These are phyloP conservation scores for Panicum hallii DNA, from an alignment of 202 grass and related monocot genomes.

Conservation along the genomic window DNA sequence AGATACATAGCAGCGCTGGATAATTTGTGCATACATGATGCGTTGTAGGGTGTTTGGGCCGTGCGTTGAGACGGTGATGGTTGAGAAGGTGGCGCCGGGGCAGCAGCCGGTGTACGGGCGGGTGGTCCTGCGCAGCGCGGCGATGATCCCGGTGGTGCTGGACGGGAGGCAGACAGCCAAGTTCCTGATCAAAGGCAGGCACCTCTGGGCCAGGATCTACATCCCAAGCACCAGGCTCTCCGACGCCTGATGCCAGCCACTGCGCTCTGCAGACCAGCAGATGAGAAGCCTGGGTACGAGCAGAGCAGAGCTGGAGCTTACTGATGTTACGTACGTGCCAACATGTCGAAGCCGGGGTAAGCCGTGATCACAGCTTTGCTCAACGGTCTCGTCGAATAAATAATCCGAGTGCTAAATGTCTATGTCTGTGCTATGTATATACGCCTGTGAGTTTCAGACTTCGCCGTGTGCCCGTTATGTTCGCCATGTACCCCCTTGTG, in stretches of 20 bases:
- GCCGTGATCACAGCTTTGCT: constrained; percentile 16
- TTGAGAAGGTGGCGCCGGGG: constrained; percentile 56
- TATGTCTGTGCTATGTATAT: constrained; percentile 5
- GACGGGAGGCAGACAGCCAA: constrained; percentile 58
- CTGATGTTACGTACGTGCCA: not conserved
- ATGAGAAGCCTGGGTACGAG: not conserved
- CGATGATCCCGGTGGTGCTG: constrained; percentile 64
- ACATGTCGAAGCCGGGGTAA: not conserved
- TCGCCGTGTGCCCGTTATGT: not conserved
- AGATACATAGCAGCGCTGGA: not conserved
- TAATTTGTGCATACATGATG: constrained; percentile 9
- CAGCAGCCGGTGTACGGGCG: constrained; percentile 62
- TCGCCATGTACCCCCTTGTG: not conserved
- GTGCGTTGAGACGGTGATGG: constrained; percentile 69
- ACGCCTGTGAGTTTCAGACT: not conserved
- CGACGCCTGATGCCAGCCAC: not conserved
- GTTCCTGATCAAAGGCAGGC: constrained; percentile 71
- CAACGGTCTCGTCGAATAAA: constrained; percentile 34
- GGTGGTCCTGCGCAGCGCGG: constrained; percentile 55
- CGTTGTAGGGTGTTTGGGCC: constrained; percentile 60
- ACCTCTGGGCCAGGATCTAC: constrained; percentile 78
- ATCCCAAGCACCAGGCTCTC: constrained; percentile 42
- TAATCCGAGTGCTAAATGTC: not conserved
- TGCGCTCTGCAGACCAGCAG: too few species aligned
- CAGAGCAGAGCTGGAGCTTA: constrained; percentile 14